Conservation (phyloP, 495 filamentous ascomycete species). For the Aspergillus haitiensis region DNA sequence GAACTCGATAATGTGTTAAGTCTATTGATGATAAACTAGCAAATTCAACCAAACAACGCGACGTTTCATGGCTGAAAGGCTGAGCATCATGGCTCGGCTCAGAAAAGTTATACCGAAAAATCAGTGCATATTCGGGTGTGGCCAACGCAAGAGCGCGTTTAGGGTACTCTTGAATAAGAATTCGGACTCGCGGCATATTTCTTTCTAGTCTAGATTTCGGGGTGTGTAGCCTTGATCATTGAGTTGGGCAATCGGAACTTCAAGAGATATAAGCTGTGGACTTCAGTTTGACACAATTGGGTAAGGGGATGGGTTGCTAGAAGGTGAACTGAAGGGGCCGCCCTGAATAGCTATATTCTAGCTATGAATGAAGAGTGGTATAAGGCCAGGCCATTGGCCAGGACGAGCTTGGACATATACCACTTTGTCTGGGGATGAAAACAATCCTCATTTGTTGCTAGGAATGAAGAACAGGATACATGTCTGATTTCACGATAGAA, state of each 20-base stretch:
- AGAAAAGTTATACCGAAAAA: slow-evolving; percentile 71
- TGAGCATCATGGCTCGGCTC: slow-evolving; percentile 40
- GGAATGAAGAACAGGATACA: background rate
- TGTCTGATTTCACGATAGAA: background rate
- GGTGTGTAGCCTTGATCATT: no score
- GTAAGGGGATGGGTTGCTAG: no score
- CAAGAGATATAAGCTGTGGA: no score
- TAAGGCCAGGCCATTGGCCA: no score
- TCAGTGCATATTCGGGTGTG: slow-evolving; percentile 73
- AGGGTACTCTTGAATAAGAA: slow-evolving; percentile 64
- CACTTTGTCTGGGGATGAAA: no score
- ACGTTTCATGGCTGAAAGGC: slow-evolving; percentile 44
- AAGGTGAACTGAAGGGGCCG: no score
- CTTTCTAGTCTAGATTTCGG: background rate
- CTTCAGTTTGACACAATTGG: no score
- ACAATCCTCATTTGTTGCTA: no score
- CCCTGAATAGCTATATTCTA: no score
- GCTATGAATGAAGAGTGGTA: no score
- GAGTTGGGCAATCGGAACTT: no score
- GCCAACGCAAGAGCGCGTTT: slow-evolving; percentile 81
- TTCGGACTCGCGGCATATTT: slow-evolving; percentile 44
- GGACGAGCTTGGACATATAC: no score
- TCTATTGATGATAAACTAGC: slow-evolving; percentile 60
- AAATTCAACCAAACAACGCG: slow-evolving; percentile 88
- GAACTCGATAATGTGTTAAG: slow-evolving; percentile 67